A percentile compares a stretch with the other conserved stretches of the same genome.
Evolutionary conservation across 2,329 filamentous ascomycete genomes (phyloP).

Genomic region (Scleromitrula shiraiana): DNA sequence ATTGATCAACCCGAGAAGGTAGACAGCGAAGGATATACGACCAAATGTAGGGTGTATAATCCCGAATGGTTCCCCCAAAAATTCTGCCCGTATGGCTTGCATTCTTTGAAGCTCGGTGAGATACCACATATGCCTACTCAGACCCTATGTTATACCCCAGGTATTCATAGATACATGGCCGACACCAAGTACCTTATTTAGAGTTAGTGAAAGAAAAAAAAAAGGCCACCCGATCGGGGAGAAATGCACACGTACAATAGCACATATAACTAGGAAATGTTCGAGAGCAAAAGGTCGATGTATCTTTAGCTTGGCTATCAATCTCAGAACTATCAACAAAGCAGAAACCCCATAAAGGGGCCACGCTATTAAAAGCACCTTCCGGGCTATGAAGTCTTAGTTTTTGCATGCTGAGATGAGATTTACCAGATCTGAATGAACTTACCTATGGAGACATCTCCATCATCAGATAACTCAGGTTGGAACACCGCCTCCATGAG

Average conservation of each 20-base stretch:
- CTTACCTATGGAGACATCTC: constrained; percentile 1
- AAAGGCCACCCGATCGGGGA: too few relatives aligned
- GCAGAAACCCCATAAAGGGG: constrained; percentile 4
- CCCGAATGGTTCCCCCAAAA: constrained; percentile 1
- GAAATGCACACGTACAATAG: not conserved
- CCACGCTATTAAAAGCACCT: constrained; percentile 5
- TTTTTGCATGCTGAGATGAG: not conserved
- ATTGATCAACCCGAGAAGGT: not conserved
- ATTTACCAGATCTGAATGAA: not conserved
- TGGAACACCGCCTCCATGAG: not conserved
- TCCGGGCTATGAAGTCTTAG: not conserved
- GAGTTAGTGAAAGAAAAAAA: not conserved
- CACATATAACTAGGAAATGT: not conserved
- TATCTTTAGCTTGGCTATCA: not conserved
- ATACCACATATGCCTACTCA: not conserved
- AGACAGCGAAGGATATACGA: constrained; percentile 1
- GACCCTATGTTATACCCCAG: constrained; percentile 1
- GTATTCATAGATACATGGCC: constrained; percentile 2
- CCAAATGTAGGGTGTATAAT: constrained; percentile 2
- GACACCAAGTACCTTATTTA: not conserved
- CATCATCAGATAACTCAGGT: not conserved
- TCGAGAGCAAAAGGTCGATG: constrained; percentile 2
- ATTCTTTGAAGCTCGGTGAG: not conserved
- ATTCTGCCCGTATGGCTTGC: not conserved
- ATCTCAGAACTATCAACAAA: constrained; percentile 2